phyloP scores from a whole-genome alignment of 495 filamentous ascomycete genomes.

The Annulohypoxylon stygium region DNA sequence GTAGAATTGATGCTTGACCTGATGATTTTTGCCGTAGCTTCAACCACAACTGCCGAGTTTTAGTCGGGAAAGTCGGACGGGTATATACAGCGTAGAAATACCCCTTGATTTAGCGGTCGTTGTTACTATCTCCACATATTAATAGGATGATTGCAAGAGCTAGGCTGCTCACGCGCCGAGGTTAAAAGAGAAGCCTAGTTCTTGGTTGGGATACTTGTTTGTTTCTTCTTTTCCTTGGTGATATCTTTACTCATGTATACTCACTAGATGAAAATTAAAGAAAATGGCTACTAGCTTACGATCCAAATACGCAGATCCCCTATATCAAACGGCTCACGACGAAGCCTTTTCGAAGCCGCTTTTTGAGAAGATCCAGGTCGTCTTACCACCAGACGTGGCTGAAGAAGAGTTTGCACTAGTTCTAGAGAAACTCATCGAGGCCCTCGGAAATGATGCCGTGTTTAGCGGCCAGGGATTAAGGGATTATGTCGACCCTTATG shows the following conservation, averaged over 20 bases:
- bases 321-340: slow-evolving; percentile 48
- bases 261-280: not conserved
- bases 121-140: slow-evolving; percentile 38
- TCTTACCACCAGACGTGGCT: slow-evolving; percentile 59
- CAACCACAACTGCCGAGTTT: slow-evolving; percentile 38
- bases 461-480: slow-evolving; percentile 48
- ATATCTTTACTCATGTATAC: not conserved
- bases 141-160: not conserved
- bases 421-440: slow-evolving; percentile 42
- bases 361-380: slow-evolving; percentile 32
- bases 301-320: slow-evolving; percentile 36
- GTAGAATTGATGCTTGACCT: not conserved
- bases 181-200: slow-evolving; percentile 14
- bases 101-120: slow-evolving; percentile 24
- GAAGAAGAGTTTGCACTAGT: slow-evolving; percentile 51
- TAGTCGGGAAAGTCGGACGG: slow-evolving; percentile 29
- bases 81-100: slow-evolving; percentile 26
- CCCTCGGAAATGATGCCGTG: slow-evolving; percentile 52
- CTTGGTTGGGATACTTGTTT: not conserved
- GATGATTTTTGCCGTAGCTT: slow-evolving; percentile 8
- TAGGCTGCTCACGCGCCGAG: not conserved
- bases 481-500: slow-evolving; percentile 58
- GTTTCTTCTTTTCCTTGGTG: not conserved
- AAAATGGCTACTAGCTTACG: slow-evolving; percentile 12
- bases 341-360: slow-evolving; percentile 47